These are phyloP conservation scores for Auricularia sp. DNA, from an alignment of 768 basidiomycete species.

Conservation along the genomic window DNA sequence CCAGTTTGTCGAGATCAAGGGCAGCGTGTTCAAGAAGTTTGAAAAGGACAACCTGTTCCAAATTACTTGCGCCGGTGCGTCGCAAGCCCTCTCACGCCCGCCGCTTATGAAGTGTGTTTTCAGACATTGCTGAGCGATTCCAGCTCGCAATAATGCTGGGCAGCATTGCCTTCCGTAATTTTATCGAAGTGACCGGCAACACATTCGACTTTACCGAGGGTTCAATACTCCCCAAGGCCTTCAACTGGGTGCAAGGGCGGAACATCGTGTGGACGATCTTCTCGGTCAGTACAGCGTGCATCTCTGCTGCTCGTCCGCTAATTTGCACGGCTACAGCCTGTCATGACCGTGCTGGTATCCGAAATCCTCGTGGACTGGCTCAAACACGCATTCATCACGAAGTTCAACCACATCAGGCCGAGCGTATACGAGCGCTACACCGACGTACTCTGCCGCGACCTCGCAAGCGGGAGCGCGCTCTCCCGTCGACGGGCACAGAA, in stretches of 20 bases:
- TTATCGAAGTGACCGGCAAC: slow-evolving; percentile 87
- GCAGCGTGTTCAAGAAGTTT: slow-evolving; percentile 98
- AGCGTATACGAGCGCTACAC: slow-evolving; percentile 92
- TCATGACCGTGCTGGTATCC: slow-evolving; percentile 79
- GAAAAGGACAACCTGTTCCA: slow-evolving; percentile 99
- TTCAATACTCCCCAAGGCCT: slow-evolving; percentile 56
- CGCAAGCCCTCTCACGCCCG: not conserved
- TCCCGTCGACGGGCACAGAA: slow-evolving; percentile 62
- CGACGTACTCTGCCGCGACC: slow-evolving; percentile 89
- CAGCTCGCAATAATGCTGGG: slow-evolving; percentile 83
- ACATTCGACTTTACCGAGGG: slow-evolving; percentile 60
- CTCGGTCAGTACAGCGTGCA: slow-evolving; percentile 48
- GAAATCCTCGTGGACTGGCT: slow-evolving; percentile 97
- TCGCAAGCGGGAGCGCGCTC: slow-evolving; percentile 68
- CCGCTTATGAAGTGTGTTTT: no score
- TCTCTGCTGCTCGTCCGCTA: slow-evolving; percentile 3
- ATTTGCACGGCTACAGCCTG: slow-evolving; percentile 48
- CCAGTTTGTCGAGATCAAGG: slow-evolving; percentile 99
- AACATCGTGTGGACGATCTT: slow-evolving; percentile 81
- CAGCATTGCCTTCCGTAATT: slow-evolving; percentile 86
- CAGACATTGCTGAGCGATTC: slow-evolving; percentile 97
- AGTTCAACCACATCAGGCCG: slow-evolving; percentile 96
- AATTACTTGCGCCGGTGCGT: slow-evolving; percentile 87
- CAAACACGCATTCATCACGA: slow-evolving; percentile 98
- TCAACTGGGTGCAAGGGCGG: slow-evolving; percentile 74